Base-by-base conservation (phyloP, 2,329 filamentous ascomycete species). In the Colletotrichum aenigma region DNA sequence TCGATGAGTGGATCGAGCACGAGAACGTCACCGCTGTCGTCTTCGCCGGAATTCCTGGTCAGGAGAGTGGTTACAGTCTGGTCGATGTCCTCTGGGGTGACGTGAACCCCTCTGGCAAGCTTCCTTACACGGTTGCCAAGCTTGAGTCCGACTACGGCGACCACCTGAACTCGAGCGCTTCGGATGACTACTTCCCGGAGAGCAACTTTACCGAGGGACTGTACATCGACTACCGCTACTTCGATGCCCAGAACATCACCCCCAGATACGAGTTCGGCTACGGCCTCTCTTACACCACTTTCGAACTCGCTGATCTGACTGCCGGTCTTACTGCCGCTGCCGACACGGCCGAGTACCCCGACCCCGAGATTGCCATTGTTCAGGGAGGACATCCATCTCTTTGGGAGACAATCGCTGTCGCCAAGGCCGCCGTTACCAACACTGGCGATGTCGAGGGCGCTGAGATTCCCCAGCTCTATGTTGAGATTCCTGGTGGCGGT, bases 11-110 rank as follows among this genome's bases (percentile, higher is more conserved):
- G 85, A 86, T 91, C 75, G 89, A 93, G 65, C 88, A 94, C 74
- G 84, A 87, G 9, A 94, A 94, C 76, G 88, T 94, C 38, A 93
- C 91, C 1, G 91, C 89, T 2, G 84, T 94, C 18, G 86, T 94
- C 1, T 91, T 91, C 77, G 92, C 91, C 6, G 92, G 93, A 79
- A 84, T 93, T 0, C 92, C 92, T 0, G 93, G 93, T 1, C 91
- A 94, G 79, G 90, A 93, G 71, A 90, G 89, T 2, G 93, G 93
- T 0, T 83, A 84, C 2, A 88, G 91, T 0, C 79, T 93, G 7
- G 88, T 89, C 0, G 86, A 88, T 1, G 80, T 93, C 9, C 84
- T 93, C 1, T 93, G 92, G 78, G 92, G 91, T 28, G 86, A 89
- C 4, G 82, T 85, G 4, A 90, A 88, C 76, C 88, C 89, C 0